Conservation (phyloP, 768 basidiomycete species). For the Phaeolepiota aurea region DNA sequence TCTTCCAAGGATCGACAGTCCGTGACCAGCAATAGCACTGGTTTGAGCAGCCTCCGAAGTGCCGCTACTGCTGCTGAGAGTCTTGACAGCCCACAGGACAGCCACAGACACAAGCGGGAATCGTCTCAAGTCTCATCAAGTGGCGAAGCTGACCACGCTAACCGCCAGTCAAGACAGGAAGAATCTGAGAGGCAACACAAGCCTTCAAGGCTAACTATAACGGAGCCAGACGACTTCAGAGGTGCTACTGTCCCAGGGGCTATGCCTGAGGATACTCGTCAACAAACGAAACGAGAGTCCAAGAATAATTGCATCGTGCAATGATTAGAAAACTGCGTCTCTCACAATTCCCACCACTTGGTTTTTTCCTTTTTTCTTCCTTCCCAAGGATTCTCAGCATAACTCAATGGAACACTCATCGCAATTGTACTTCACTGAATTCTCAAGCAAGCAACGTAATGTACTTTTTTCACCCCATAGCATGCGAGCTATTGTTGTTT, state of each 20-base stretch:
- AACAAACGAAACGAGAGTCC: constrained; percentile 29
- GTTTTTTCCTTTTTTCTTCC: no score
- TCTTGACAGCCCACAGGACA: constrained; percentile 22
- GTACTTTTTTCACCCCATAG: no score
- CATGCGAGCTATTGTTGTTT: no score
- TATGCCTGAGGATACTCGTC: constrained; percentile 20
- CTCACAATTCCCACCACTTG: no score
- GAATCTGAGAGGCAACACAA: background rate
- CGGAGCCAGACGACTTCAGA: background rate
- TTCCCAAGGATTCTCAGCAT: no score
- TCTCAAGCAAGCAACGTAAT: no score
- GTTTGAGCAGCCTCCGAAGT: constrained; percentile 51
- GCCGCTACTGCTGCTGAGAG: constrained; percentile 43
- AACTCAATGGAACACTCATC: no score
- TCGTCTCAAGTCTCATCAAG: constrained; percentile 8
- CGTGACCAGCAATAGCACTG: constrained; percentile 50
- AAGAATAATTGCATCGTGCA: constrained; percentile 43
- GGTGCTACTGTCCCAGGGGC: constrained; percentile 22
- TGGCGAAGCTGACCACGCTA: constrained; percentile 5
- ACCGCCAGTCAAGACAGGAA: background rate
- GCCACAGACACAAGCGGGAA: constrained; percentile 1
- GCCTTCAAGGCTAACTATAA: background rate
- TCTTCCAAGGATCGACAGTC: constrained; percentile 43
- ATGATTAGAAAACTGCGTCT: constrained; percentile 15
- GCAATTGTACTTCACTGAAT: no score